Base-by-base conservation (phyloP, 2,329 filamentous ascomycete genomes). In the Penicillium paneum region DNA sequence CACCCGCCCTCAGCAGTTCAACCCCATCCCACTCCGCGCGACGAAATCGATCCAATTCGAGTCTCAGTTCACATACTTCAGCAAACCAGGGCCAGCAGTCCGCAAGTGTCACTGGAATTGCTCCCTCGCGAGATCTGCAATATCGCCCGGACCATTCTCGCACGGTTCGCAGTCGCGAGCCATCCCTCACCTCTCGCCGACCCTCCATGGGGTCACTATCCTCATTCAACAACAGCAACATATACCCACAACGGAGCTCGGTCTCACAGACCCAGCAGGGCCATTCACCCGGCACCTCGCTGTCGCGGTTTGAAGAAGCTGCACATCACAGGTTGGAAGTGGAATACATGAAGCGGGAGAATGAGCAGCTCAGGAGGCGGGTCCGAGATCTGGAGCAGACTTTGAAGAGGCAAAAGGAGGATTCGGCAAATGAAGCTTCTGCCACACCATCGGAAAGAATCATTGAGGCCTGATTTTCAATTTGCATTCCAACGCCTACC, bases 31-130 rank as follows among this genome's bases (percentile, higher is more conserved):
- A 78, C 21, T 76, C 78, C 57, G 82, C 74, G 54, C 82, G 75
- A 47, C 78, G 82, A 49, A 81, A 85, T 65, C 79, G 81, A 46
- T 83, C 80, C 19, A 82, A 78, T 8, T 82, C 79, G 6, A 82
- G 77, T 56, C 73, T 83, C 13, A 81, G 79, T 29, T 71, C 76
- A 10, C 73, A 76, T 41, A 73, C 74, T 49, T 66, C 73, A 46
- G 65, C 66, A 40, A 67, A 66, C 32, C 73, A 68, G 54, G 66
- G 66, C n/a, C 66, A 68, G 15, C 59, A 70, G 52, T 60, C 71
- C 29, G 71, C 64, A 40, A 73, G 71, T 36, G 69, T 76, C 15
- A 71, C 71, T 5, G 76, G 75, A 15, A 76, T 79, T 46, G 73
- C 74, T 10, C 75, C 75, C 3, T 73, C 75, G 13, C 71, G 76